phyloP scores from a whole-genome alignment of 2,329 filamentous ascomycete species.

The Emericellopsis cladophorae region DNA sequence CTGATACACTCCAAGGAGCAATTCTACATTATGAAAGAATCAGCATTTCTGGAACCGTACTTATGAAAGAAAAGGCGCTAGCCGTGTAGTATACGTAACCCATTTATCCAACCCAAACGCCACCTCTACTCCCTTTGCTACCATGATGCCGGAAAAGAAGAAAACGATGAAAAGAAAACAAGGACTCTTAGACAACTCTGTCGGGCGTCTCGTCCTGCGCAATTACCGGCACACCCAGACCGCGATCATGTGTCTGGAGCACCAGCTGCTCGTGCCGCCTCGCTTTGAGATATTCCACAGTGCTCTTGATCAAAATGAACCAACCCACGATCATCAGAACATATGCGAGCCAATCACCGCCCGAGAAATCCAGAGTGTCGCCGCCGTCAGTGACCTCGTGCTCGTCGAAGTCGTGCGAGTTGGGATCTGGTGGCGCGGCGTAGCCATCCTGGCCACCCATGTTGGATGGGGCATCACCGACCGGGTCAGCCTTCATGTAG shows the following conservation, averaged over 20 bases:
- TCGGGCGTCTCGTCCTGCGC: slow-evolving; percentile 74
- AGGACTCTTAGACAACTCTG: slow-evolving; percentile 49
- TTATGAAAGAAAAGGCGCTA: no score
- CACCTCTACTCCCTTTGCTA: no score
- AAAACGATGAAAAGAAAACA: no score
- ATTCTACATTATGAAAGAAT: no score
- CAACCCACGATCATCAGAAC: slow-evolving; percentile 92
- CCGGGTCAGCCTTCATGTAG: slow-evolving; percentile 65
- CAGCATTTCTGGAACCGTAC: no score
- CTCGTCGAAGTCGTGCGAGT: slow-evolving; percentile 79
- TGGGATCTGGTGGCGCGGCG: slow-evolving; percentile 70
- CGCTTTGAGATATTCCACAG: slow-evolving; percentile 80
- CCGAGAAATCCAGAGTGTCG: slow-evolving; percentile 46
- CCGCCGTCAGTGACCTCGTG: slow-evolving; percentile 43
- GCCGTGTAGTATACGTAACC: no score
- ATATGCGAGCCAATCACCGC: slow-evolving; percentile 83
- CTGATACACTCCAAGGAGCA: no score
- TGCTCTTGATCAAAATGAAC: slow-evolving; percentile 93
- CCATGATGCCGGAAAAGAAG: no score
- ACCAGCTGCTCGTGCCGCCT: slow-evolving; percentile 87
- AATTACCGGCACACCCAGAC: slow-evolving; percentile 73
- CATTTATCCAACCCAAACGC: no score
- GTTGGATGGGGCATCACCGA: slow-evolving; percentile 24
- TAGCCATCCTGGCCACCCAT: slow-evolving; percentile 44
- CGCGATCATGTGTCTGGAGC: slow-evolving; percentile 81